Conservation (phyloP, 2,329 filamentous ascomycete species). For the Hypoxylon sp. region DNA sequence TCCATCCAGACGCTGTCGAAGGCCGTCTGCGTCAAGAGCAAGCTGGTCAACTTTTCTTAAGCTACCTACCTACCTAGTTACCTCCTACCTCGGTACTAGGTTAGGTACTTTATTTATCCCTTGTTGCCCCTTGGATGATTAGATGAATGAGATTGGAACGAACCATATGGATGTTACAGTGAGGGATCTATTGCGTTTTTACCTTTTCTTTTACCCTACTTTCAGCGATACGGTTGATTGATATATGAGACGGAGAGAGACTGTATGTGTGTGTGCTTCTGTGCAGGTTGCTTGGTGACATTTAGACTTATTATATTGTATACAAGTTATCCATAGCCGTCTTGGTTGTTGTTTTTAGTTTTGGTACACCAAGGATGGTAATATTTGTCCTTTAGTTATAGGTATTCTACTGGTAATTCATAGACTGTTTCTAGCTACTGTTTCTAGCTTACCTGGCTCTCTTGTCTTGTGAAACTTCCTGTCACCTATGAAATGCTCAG, state of each 20-base stretch:
- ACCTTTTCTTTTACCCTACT: not conserved
- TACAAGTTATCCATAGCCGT: slow-evolving; percentile 34
- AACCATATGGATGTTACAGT: slow-evolving; percentile 1
- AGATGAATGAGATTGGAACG: slow-evolving; percentile 26
- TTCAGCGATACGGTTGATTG: not conserved
- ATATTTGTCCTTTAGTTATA: slow-evolving; percentile 34
- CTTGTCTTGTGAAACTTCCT: not conserved
- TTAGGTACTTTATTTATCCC: not conserved
- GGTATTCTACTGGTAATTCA: slow-evolving; percentile 40
- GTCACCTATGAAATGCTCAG: not conserved
- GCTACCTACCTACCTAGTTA: not conserved
- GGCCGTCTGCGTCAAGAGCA: slow-evolving; percentile 64
- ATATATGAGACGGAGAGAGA: slow-evolving; percentile 16
- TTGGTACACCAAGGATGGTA: slow-evolving; percentile 26
- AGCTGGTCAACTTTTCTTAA: slow-evolving; percentile 54
- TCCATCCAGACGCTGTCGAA: slow-evolving; percentile 65
- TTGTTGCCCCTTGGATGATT: slow-evolving; percentile 10
- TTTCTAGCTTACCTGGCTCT: slow-evolving; percentile 9
- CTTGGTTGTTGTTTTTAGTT: slow-evolving; percentile 17
- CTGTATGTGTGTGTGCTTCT: too few relatives aligned
- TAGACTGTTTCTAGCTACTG: slow-evolving; percentile 31
- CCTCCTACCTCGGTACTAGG: not conserved
- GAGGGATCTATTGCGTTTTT: slow-evolving; percentile 11
- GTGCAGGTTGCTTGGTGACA: slow-evolving; percentile 14
- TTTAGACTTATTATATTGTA: slow-evolving; percentile 41